phyloP scores from a whole-genome alignment of 148 eudicot genomes.

The Agrostemma githago region DNA sequence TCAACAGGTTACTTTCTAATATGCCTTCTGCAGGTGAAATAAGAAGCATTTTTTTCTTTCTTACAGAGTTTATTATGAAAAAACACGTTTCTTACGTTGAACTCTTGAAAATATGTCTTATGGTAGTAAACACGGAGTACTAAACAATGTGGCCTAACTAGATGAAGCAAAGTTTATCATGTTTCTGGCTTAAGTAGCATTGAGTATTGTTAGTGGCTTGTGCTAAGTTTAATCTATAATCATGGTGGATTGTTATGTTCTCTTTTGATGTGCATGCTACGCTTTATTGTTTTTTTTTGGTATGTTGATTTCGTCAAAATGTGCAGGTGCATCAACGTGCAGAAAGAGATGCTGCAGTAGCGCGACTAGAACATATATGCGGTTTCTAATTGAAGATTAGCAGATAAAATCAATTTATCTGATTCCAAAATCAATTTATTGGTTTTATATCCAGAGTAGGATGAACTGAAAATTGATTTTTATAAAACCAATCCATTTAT shows the following conservation, averaged over 20 bases:
- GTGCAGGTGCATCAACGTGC: constrained; percentile 77
- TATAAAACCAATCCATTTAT: too few relatives aligned
- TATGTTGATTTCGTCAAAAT: constrained; percentile 42
- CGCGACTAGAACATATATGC: constrained; percentile 61
- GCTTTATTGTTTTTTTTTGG: not conserved
- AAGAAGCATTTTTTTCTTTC: too few relatives aligned
- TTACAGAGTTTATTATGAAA: not conserved
- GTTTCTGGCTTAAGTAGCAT: not conserved
- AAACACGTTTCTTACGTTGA: too few relatives aligned
- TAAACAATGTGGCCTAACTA: not conserved
- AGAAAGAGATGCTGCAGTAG: constrained; percentile 89
- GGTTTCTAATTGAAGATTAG: too few relatives aligned
- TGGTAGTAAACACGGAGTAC: not conserved
- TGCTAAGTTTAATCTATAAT: not conserved
- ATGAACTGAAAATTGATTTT: too few relatives aligned
- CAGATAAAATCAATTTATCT: too few relatives aligned
- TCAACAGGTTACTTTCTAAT: too few relatives aligned
- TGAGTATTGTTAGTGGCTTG: not conserved
- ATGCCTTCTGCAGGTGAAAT: too few relatives aligned
- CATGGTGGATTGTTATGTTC: not conserved
- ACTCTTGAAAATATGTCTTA: not conserved
- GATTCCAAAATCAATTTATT: too few relatives aligned
- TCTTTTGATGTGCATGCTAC: constrained; percentile 1
- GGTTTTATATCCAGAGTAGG: too few relatives aligned
- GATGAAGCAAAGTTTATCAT: not conserved